Evolutionary conservation across 139 green algal genomes (phyloP), one percentile per base, ranked within the genome.

Genomic region (Ulvella scutata): DNA sequence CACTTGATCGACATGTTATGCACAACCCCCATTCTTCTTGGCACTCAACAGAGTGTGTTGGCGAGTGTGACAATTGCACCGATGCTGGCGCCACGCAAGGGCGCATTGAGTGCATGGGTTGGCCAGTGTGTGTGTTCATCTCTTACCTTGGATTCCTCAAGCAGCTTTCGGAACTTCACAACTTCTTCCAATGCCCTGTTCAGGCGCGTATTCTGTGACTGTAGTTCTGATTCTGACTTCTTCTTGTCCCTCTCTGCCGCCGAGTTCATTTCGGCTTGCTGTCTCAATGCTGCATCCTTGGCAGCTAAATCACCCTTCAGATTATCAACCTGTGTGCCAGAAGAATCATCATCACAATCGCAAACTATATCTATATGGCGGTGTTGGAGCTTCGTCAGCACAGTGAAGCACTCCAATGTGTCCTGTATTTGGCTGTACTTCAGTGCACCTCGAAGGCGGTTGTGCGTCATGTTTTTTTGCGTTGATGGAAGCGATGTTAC

Each of bases 121-220:
- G 9, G 17, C 59, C 59, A 21, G 26, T 34, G 9, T 7, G 59
- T 13, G 26, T 37, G 59, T n/a, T 7, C 59, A n/a, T 23, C 59
- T 9, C 17, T 82, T 20, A 85, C 77, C 26, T 88, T 67, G 51
- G 33, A 1, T 39, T 82, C 84, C 59, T 88, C 75, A 77, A 94
- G 74, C 75, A 87, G 75, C 51, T 79, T 38, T 78, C 89, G 88
- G 78, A 87, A 91, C 10, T 62, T 72, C 43, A 89, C 82, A 29
- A 91, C 80, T 80, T 93, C 88, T 76, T 91, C 88, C 38, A 91
- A 77, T 2, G 86, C 87, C 0, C 87, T 80, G 51, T 88, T 83
- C 72, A 92, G 79, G 40, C 86, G 84, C 62, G 88, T 82, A 67
- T 93, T 85, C 7, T 84, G 79, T 3, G 80, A 77, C 3, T 80